Percentiles rank a stretch among this genome's conserved stretches.
Conservation (phyloP, 73 alveolate genomes). For the Symbiodinium pilosum region DNA sequence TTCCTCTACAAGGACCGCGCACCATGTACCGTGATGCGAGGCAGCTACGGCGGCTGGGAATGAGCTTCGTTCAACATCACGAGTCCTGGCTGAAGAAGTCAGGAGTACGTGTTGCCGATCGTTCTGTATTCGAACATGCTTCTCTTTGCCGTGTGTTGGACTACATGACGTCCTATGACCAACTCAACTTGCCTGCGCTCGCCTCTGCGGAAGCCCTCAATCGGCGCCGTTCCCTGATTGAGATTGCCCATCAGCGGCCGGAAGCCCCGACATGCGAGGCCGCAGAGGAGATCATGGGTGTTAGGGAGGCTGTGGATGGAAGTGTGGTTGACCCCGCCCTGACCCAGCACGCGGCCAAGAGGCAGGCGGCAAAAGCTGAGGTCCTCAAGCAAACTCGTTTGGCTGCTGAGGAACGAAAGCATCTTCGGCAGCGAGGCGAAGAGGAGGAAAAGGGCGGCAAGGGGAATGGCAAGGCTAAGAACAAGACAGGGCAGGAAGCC, state of each 20-base stretch:
- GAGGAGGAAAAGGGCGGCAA: not conserved
- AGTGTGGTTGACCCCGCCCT: constrained; percentile 26
- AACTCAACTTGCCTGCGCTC: constrained; percentile 27
- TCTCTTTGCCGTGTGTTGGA: constrained; percentile 6
- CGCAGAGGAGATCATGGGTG: constrained; percentile 38
- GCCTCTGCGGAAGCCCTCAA: constrained; percentile 52
- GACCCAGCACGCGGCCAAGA: constrained; percentile 17
- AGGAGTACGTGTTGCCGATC: constrained; percentile 12
- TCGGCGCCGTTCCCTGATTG: constrained; percentile 36
- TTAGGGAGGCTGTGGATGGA: constrained; percentile 5
- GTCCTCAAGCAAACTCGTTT: constrained; percentile 11
- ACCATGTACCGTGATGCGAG: constrained; percentile 24
- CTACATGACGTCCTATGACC: constrained; percentile 35
- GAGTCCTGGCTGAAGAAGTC: constrained; percentile 45
- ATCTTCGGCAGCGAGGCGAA: not conserved
- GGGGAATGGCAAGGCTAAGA: not conserved
- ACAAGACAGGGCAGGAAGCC: not conserved
- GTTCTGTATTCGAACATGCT: constrained; percentile 34
- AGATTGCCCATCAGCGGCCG: constrained; percentile 39
- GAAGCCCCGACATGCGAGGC: constrained; percentile 49
- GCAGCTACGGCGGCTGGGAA: constrained; percentile 8
- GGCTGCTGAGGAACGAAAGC: constrained; percentile 11
- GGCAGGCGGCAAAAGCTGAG: constrained; percentile 26
- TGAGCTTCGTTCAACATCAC: constrained; percentile 36
- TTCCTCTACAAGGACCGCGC: constrained; percentile 29